Percentiles rank a stretch among this genome's conserved stretches.
phyloP scores from a whole-genome alignment of 352 stramenopile genomes.

The Pythium brassicae region DNA sequence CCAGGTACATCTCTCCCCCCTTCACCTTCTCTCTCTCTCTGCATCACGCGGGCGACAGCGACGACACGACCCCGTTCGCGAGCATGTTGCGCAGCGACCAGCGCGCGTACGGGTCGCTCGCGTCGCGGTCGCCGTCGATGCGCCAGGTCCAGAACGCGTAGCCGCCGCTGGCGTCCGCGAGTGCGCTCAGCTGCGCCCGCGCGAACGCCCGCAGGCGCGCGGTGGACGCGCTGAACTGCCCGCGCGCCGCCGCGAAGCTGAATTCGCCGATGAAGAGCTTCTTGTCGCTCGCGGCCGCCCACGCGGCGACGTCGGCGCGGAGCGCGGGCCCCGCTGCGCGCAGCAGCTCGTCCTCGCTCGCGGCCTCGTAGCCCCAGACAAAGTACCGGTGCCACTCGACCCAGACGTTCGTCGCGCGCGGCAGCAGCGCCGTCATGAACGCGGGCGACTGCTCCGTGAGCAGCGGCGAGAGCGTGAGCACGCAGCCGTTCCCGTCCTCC shows the following conservation, averaged over 20 bases:
- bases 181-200: not conserved
- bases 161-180: not conserved
- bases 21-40: not conserved
- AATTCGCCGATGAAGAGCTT: constrained; percentile 24
- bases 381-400: constrained; percentile 27
- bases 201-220: not conserved
- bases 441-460: constrained; percentile 16
- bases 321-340: constrained; percentile 13
- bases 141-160: constrained; percentile 14
- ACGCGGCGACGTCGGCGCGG: constrained; percentile 10
- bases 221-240: not conserved
- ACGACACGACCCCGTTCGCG: constrained; percentile 6
- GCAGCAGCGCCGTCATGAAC: constrained; percentile 18
- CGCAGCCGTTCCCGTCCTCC: constrained; percentile 19
- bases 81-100: constrained; percentile 28
- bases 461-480: constrained; percentile 18
- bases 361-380: constrained; percentile 17
- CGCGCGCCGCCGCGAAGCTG: constrained; percentile 3
- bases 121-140: constrained; percentile 14
- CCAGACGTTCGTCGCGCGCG: constrained; percentile 20
- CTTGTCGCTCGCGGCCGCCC: constrained; percentile 17
- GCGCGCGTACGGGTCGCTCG: constrained; percentile 7
- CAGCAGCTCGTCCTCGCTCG: constrained; percentile 7
- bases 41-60: not conserved
- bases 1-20: not conserved